phyloP scores from a whole-genome alignment of 2,329 filamentous ascomycete species.

The Teratosphaeria zuluensis region DNA sequence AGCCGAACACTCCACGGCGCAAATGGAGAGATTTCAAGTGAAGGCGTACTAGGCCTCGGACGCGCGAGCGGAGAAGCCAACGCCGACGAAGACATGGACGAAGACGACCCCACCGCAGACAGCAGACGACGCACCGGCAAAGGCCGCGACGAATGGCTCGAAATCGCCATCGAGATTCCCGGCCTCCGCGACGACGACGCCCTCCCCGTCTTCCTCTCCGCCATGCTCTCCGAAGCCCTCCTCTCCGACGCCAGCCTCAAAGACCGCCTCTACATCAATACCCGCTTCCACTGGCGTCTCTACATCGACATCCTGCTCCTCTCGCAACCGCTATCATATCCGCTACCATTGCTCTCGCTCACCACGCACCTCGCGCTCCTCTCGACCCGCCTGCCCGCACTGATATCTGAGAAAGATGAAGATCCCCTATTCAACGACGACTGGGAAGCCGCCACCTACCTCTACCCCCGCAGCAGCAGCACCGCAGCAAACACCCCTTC shows the following conservation, averaged over 20 bases:
- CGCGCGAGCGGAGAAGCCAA: constrained; percentile 9
- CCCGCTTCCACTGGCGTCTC: constrained; percentile 88
- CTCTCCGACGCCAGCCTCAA: constrained; percentile 58
- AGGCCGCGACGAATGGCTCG: constrained; percentile 65
- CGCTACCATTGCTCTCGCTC: constrained; percentile 81
- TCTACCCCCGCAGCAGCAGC: constrained; percentile 51
- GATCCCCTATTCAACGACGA: constrained; percentile 97
- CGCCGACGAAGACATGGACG: constrained; percentile 22
- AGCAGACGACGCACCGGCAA: constrained; percentile 19
- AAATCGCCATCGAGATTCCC: constrained; percentile 84
- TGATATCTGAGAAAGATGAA: constrained; percentile 86
- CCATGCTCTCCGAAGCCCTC: constrained; percentile 82
- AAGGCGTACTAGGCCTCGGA: constrained; percentile 8
- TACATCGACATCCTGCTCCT: constrained; percentile 71
- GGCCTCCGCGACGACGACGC: constrained; percentile 86
- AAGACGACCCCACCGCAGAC: constrained; percentile 24
- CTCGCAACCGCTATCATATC: constrained; percentile 65
- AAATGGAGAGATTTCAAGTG: background rate
- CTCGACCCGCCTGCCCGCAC: constrained; percentile 69
- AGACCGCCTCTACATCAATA: constrained; percentile 74
- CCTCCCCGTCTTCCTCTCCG: constrained; percentile 72
- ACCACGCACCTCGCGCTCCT: constrained; percentile 90
- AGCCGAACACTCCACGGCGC: constrained; percentile 25
- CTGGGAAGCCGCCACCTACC: constrained; percentile 71
- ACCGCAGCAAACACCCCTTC: constrained; percentile 5